Evolutionary conservation across 1,139 yeast genomes (phyloP), one percentile per base, ranked within the genome.

Genomic region (Saccharomycopsis hybrid): DNA sequence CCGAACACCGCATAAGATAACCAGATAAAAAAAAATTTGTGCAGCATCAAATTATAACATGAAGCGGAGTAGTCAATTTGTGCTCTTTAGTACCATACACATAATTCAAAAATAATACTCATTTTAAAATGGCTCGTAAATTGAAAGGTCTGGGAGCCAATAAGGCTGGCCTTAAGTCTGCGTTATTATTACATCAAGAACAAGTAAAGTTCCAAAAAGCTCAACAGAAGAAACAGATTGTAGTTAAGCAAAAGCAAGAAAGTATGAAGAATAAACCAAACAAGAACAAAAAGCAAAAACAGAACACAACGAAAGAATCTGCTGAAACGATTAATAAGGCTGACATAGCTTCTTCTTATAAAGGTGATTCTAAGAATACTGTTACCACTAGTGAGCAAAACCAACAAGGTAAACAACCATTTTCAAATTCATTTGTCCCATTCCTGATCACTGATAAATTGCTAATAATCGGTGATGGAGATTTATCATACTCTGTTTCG

Each of bases 381-480:
- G 39, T 28, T 37, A 44, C 42, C 11, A 30, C 9, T 3, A 24
- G 24, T 9, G 36, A 35, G 28, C 11, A 28, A 37, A 29, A 36
- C 18, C 35, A 38, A 13, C 41, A 38, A 24, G 30, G 37, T 31
- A n/a, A 35, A 25, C 41, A 33, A 8, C n/a, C n/a, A n/a, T n/a
- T n/a, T n/a, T n/a, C n/a, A n/a, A n/a, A n/a, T n/a, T 56, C 72
- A 1, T 69, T 76, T 41, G 64, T 83, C 1, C 95, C 96, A 0
- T 85, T 86, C 59, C 60, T 57, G 1, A 27, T 27, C 7, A 71
- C 74, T 1, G 82, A 82, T 50, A 71, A 74, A 2, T 64, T 88
- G 0, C 58, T 90, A 28, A 68, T 90, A 18, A 76, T 90, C 1
- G 98, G 98, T 11, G 98, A 90, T 61, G 96, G 96, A 1, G 97